Evolutionary conservation across 2,329 filamentous ascomycete genomes (phyloP).

Genomic region (Peltaster fructicola): DNA sequence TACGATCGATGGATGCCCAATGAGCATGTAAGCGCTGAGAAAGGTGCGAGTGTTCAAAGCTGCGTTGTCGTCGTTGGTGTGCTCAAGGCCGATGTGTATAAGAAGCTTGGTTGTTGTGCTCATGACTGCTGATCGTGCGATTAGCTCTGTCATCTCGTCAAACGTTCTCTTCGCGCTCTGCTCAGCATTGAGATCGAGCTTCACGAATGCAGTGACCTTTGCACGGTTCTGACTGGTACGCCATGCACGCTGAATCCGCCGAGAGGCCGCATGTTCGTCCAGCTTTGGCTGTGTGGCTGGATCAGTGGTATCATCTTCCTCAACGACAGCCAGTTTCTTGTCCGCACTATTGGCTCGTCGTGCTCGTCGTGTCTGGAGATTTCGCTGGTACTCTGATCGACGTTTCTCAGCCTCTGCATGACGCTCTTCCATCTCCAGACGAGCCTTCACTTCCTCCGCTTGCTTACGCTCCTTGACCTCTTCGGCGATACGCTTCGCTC

Average conservation of each 20-base stretch:
- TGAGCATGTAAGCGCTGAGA: constrained; percentile 60
- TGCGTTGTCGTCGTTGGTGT: constrained; percentile 39
- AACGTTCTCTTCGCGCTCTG: constrained; percentile 53
- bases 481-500: constrained; percentile 68
- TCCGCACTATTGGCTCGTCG: constrained; percentile 24
- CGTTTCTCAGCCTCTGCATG: constrained; percentile 60
- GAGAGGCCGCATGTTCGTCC: constrained; percentile 43
- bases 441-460: constrained; percentile 51
- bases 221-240: constrained; percentile 39
- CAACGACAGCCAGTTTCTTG: constrained; percentile 33
- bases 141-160: constrained; percentile 51
- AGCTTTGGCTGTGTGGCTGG: constrained; percentile 33
- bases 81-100: constrained; percentile 46
- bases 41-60: constrained; percentile 59
- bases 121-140: constrained; percentile 50
- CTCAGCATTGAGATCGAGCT: constrained; percentile 52
- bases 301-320: constrained; percentile 24
- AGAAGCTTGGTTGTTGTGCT: constrained; percentile 48
- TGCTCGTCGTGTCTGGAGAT: constrained; percentile 28
- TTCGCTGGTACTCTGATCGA: constrained; percentile 37
- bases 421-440: constrained; percentile 61
- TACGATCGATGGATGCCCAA: constrained; percentile 62
- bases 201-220: constrained; percentile 46
- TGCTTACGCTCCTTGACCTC: constrained; percentile 66
- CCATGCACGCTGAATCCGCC: constrained; percentile 55